These are phyloP conservation scores for Blakeslea trispora DNA, from an alignment of 371 early-diverging fungal species.

Conservation along the genomic window DNA sequence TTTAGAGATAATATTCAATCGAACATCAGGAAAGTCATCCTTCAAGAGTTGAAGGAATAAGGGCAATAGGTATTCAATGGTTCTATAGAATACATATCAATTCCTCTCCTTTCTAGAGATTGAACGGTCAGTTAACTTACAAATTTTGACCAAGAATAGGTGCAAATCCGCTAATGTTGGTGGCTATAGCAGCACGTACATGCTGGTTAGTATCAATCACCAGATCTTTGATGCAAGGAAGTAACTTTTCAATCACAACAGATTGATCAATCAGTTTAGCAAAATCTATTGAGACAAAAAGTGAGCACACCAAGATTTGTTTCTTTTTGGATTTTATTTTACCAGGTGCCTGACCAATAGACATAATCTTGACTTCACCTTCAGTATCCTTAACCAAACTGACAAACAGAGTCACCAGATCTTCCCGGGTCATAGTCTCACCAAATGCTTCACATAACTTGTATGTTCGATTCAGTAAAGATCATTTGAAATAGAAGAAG, in stretches of 20 bases:
- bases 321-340: conserved; percentile 7
- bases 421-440: conserved; percentile 41
- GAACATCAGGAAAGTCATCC: conserved; percentile 96
- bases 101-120: not conserved
- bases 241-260: conserved; percentile 74
- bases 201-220: conserved; percentile 95
- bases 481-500: not conserved
- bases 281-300: conserved; percentile 46
- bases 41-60: conserved; percentile 94
- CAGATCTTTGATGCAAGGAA: conserved; percentile 91
- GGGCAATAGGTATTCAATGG: conserved; percentile 93
- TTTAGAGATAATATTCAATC: conserved; percentile 97
- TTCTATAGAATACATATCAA: conserved; percentile 41
- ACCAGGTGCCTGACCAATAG: conserved; percentile 85
- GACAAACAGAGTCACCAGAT: conserved; percentile 50
- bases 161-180: conserved; percentile 92
- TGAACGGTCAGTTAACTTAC: conserved; percentile 39
- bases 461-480: not conserved
- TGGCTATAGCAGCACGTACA: conserved; percentile 94
- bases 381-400: conserved; percentile 92
- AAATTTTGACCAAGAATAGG: conserved; percentile 92
- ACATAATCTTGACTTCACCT: conserved; percentile 95
- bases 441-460: conserved; percentile 43
- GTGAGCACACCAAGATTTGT: not conserved
- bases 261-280: conserved; percentile 80